Evolutionary conservation across 2,329 filamentous ascomycete species (phyloP).

Genomic region (Colletotrichum echinochloae): DNA sequence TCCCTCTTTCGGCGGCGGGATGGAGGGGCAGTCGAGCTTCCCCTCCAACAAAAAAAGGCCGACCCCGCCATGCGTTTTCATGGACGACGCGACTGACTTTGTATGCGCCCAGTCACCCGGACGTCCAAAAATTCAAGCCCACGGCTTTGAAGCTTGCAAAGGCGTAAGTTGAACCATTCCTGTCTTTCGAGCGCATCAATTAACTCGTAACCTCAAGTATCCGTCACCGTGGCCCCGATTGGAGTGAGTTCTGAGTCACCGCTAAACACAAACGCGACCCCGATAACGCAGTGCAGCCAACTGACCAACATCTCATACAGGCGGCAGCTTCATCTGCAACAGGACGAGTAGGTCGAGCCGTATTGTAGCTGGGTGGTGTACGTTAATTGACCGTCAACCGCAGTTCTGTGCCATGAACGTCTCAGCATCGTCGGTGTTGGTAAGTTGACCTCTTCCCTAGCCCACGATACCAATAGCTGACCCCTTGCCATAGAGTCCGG

Average conservation of each 20-base stretch:
- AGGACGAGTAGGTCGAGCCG: constrained; percentile 80
- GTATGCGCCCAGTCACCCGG: constrained; percentile 74
- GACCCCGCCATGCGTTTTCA: constrained; percentile 48
- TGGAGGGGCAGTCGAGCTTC: constrained; percentile 53
- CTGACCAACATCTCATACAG: constrained; percentile 59
- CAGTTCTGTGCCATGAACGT: constrained; percentile 96
- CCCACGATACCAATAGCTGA: constrained; percentile 37
- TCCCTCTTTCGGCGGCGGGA: constrained; percentile 39
- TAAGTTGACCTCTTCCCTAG: constrained; percentile 59
- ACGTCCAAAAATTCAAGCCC: constrained; percentile 97
- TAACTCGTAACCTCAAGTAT: constrained; percentile 70
- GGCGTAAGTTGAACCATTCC: constrained; percentile 72
- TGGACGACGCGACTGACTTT: constrained; percentile 42
- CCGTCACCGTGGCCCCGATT: constrained; percentile 97
- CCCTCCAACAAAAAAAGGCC: constrained; percentile 42
- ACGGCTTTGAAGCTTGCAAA: constrained; percentile 93
- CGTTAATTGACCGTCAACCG: constrained; percentile 47
- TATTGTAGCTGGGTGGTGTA: background rate
- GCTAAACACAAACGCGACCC: constrained; percentile 24
- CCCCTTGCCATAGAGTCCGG: constrained; percentile 77
- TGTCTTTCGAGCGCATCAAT: constrained; percentile 45
- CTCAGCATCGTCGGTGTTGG: constrained; percentile 97
- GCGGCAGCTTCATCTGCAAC: constrained; percentile 89
- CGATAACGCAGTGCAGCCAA: constrained; percentile 42
- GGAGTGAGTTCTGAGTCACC: constrained; percentile 77